Percentiles rank a stretch among this genome's conserved stretches.
These are phyloP conservation scores for Fusarium luffae DNA, from an alignment of 2,329 filamentous ascomycete genomes.

Conservation along the genomic window DNA sequence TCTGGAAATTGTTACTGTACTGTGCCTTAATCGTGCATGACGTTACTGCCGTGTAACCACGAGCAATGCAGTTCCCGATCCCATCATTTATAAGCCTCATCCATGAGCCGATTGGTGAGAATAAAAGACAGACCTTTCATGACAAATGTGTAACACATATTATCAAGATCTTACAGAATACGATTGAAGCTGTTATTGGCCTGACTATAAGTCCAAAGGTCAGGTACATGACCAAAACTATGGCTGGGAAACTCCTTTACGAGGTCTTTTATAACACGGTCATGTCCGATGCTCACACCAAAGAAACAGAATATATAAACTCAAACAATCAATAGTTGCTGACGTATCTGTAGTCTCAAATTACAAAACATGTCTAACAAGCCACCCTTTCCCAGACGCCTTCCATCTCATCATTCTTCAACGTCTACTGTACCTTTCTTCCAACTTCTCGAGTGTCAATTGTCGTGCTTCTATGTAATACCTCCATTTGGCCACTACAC, in stretches of 20 bases:
- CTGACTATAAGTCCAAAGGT: neutral
- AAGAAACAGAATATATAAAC: neutral
- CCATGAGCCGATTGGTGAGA: neutral
- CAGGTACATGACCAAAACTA: neutral
- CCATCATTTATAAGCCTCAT: neutral
- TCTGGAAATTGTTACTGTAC: neutral
- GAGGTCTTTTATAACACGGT: neutral
- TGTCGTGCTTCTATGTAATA: constrained; percentile 1
- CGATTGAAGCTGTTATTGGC: neutral
- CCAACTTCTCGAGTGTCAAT: constrained; percentile 20
- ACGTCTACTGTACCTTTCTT: constrained; percentile 17
- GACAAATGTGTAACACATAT: neutral
- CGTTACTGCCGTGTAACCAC: neutral
- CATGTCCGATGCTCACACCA: neutral
- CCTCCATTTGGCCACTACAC: neutral
- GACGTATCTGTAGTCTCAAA: neutral
- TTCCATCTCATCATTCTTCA: neutral
- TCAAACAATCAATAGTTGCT: neutral
- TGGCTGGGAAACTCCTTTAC: neutral
- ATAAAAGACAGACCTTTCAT: neutral
- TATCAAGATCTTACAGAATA: neutral
- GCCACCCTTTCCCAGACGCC: neutral
- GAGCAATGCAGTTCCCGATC: neutral
- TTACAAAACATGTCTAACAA: neutral
- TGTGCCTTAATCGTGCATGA: constrained; percentile 3